phyloP scores from a whole-genome alignment of 805 yeast species.

The Wickerhamomyces bisporus region DNA sequence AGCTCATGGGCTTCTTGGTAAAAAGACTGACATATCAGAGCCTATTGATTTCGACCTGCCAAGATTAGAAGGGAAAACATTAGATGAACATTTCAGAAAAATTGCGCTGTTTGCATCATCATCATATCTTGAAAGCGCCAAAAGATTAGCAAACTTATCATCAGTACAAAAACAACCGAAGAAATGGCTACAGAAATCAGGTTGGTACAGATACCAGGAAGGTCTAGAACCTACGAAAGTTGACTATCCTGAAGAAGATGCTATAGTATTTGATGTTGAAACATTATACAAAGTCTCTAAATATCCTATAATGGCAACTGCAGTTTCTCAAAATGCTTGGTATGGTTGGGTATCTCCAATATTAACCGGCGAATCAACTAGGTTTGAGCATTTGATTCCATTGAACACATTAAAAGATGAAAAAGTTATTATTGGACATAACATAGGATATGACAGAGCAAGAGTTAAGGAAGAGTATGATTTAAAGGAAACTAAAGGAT shows the following conservation, averaged over 20 bases:
- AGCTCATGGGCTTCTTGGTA: constrained; percentile 67
- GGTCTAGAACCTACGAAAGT: constrained; percentile 54
- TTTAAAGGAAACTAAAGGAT: constrained; percentile 60
- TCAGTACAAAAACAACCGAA: constrained; percentile 36
- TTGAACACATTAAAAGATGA: constrained; percentile 43
- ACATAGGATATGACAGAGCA: constrained; percentile 87
- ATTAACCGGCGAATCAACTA: constrained; percentile 46
- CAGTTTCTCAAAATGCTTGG: constrained; percentile 76
- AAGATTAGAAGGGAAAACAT: constrained; percentile 56
- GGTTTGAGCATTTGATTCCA: constrained; percentile 67
- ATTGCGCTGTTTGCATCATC: constrained; percentile 56
- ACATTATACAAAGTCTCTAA: constrained; percentile 69
- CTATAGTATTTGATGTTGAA: constrained; percentile 85
- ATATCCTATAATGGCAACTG: constrained; percentile 78
- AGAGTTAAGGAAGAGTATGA: constrained; percentile 80
- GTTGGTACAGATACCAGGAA: constrained; percentile 75
- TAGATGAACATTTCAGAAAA: constrained; percentile 82
- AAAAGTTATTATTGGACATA: constrained; percentile 80
- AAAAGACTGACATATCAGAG: constrained; percentile 53
- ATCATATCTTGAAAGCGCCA: constrained; percentile 53
- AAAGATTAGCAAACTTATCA: constrained; percentile 34
- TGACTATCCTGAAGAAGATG: constrained; percentile 62
- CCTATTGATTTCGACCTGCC: constrained; percentile 68
- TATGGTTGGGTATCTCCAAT: constrained; percentile 93
- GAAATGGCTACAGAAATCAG: constrained; percentile 55